Conservation (phyloP, 805 yeast species). For the Cyberlindnera saturnus region DNA sequence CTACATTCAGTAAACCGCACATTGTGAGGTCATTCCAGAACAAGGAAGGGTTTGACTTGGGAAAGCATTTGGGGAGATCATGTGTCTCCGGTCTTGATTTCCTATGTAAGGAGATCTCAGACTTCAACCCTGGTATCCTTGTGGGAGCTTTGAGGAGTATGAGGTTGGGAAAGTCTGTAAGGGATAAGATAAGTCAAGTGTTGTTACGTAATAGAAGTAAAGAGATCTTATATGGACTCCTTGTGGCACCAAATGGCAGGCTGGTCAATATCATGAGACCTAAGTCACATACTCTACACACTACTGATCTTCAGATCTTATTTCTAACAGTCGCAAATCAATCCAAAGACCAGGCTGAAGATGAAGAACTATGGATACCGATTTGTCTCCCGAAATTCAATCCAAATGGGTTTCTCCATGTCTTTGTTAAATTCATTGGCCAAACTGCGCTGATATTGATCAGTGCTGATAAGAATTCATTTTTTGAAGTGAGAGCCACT, state of each 20-base stretch:
- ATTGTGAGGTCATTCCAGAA: conserved; percentile 60
- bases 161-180: conserved; percentile 47
- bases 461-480: conserved; percentile 62
- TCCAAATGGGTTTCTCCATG: conserved; percentile 78
- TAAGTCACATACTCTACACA: conserved; percentile 66
- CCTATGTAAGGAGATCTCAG: conserved; percentile 47
- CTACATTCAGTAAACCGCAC: conserved; percentile 78
- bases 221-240: conserved; percentile 67
- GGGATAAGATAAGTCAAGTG: conserved; percentile 53
- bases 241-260: conserved; percentile 58
- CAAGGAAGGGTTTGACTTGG: conserved; percentile 74
- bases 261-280: conserved; percentile 73
- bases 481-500: conserved; percentile 64
- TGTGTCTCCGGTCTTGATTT: conserved; percentile 69
- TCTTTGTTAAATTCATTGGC: conserved; percentile 62
- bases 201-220: conserved; percentile 42
- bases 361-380: conserved; percentile 89
- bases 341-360: conserved; percentile 25
- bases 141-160: conserved; percentile 64
- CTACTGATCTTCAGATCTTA: conserved; percentile 73
- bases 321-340: conserved; percentile 60
- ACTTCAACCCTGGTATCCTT: conserved; percentile 51
- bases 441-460: conserved; percentile 39
- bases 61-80: conserved; percentile 67
- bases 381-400: conserved; percentile 89